Percentiles rank a stretch among this genome's conserved stretches.
phyloP scores from a whole-genome alignment of 2,329 filamentous ascomycete species.

The Ascochyta rabiei region DNA sequence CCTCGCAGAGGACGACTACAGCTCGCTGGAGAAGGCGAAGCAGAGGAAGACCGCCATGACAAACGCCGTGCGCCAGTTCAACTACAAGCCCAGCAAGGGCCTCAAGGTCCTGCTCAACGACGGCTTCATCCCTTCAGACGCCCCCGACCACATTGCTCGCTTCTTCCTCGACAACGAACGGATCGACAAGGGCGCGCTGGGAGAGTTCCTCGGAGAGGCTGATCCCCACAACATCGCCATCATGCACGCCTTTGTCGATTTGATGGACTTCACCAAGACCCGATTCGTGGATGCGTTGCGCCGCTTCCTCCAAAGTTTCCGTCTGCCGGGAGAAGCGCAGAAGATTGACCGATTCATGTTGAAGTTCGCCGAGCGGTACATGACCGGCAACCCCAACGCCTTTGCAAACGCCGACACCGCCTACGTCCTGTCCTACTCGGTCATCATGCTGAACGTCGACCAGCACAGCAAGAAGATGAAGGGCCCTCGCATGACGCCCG shows the following conservation, averaged over 20 bases:
- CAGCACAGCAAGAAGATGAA: constrained; percentile 88
- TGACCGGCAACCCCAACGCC: constrained; percentile 92
- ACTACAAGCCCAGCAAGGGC: constrained; percentile 95
- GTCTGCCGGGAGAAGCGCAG: constrained; percentile 92
- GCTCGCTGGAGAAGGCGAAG: constrained; percentile 92
- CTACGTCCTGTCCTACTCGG: constrained; percentile 94
- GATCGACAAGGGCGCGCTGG: constrained; percentile 88
- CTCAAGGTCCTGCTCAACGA: constrained; percentile 83
- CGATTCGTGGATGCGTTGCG: constrained; percentile 92
- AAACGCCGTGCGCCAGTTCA: constrained; percentile 90
- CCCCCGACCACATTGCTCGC: constrained; percentile 78
- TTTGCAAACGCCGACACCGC: constrained; percentile 98
- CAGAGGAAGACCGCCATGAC: constrained; percentile 89
- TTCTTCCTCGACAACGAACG: constrained; percentile 84
- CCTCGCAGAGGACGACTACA: constrained; percentile 81
- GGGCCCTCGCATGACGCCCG: constrained; percentile 83
- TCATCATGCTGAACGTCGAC: constrained; percentile 96
- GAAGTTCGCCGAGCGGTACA: constrained; percentile 96
- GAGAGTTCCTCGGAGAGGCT: constrained; percentile 93
- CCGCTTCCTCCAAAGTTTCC: constrained; percentile 92
- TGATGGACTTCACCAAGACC: constrained; percentile 90
- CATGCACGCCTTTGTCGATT: constrained; percentile 97
- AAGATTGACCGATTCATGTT: constrained; percentile 99
- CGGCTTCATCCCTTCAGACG: constrained; percentile 83
- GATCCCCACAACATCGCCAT: constrained; percentile 92